Conservation (phyloP, 1,284 basidiomycete species). For the Fereydounia khargensis region DNA sequence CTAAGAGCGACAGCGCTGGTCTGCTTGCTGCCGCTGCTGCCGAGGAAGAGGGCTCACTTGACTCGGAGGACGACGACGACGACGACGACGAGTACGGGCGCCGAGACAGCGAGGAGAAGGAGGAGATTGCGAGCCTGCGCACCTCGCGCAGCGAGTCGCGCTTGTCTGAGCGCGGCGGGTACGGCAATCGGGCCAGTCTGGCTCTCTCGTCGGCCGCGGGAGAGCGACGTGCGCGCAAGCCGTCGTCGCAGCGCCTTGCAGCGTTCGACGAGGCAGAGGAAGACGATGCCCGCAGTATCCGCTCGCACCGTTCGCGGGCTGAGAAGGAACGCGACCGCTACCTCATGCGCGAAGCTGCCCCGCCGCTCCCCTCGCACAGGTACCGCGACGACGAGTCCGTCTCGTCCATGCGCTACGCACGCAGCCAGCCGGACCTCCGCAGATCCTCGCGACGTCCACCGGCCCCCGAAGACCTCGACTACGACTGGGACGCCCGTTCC, state of each 20-base stretch:
- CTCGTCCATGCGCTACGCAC: not conserved
- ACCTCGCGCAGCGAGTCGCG: too few species aligned
- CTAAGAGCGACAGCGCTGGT: conserved; percentile 19
- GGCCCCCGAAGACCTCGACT: conserved; percentile 24
- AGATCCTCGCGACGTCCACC: conserved; percentile 1
- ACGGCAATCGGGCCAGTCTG: too few species aligned
- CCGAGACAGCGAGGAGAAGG: conserved; percentile 8
- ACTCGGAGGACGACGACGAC: not conserved
- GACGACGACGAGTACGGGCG: not conserved
- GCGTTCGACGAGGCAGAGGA: not conserved
- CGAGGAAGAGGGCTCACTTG: not conserved
- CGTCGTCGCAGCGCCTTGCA: too few species aligned
- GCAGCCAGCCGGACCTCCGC: not conserved
- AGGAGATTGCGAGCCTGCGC: conserved; percentile 14
- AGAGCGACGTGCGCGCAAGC: too few species aligned
- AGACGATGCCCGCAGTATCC: conserved; percentile 6
- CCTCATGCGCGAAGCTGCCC: conserved; percentile 15
- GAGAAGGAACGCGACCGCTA: conserved; percentile 28
- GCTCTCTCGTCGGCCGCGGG: too few species aligned
- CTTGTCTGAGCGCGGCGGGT: too few species aligned
- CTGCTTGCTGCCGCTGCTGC: conserved; percentile 1
- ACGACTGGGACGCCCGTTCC: conserved; percentile 12
- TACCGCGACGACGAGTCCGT: too few species aligned
- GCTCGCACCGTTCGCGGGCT: conserved; percentile 14
- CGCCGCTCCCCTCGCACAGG: conserved; percentile 1